Evolutionary conservation across 192 early-diverging fungal genomes (phyloP), one percentile per base, ranked within the genome.

Genomic region (Podila horticola): DNA sequence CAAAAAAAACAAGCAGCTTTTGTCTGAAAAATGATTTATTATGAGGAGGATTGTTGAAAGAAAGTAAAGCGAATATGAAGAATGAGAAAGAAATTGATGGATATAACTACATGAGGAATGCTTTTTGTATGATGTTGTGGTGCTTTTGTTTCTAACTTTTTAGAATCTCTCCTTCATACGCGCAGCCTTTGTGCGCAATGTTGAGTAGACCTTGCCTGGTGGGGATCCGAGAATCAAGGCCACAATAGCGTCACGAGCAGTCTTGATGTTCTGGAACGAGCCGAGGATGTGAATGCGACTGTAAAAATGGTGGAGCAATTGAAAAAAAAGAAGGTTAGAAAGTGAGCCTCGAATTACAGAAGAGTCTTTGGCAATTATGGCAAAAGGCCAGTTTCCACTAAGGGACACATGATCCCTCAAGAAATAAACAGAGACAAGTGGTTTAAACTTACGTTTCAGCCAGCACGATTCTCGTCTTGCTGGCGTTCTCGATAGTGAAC

Each of bases 91-190:
- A 50, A 50, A n/a, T n/a, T 50, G 20, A 55, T 55, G 52, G 52
- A 55, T 55, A 55, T 55, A 45, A 55, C 52, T 55, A 55, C 52
- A 55, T 55, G 52, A 45, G 41, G 52, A 55, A 24, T 55, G 20
- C 52, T 55, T 55, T 55, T 52, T 52, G 17, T 52, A 7, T 55
- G 20, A 24, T 55, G 20, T 55, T n/a, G 2, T 9, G 52, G 52
- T 9, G 10, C n/a, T 55, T 22, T 55, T n/a, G n/a, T 55, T n/a
- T 55, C n/a, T 55, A 36, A 55, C 52, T 55, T 52, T 88, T 52
- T 88, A 98, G 84, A 98, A 96, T 64, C 97, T 90, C 84, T 98
- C 96, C 90, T 98, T 98, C 94, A 96, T 93, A 29, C 97, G 89
- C 36, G 95, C 86, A 45, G 93, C 89, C 69, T 98, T 91, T 26